A percentile compares a stretch with the other conserved stretches of the same genome.
Evolutionary conservation across 345 rosid genomes (phyloP).

Genomic region (Anacardium occidentale): DNA sequence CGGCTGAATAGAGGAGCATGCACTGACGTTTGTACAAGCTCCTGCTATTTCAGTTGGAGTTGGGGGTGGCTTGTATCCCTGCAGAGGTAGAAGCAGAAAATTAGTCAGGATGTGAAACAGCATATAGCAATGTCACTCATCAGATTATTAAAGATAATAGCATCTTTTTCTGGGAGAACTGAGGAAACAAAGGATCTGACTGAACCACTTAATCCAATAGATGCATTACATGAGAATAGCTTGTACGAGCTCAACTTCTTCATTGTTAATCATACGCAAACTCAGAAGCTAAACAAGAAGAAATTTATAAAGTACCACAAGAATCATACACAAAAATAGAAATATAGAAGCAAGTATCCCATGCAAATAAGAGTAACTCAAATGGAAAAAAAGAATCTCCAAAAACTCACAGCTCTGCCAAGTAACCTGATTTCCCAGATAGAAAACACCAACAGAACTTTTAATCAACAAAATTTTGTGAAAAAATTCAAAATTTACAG

Average conservation of each 20-base stretch:
- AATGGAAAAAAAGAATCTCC: not conserved
- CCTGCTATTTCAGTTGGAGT: slow-evolving; percentile 44
- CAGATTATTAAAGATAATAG: not conserved
- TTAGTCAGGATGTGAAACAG: not conserved
- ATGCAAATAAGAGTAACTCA: not conserved
- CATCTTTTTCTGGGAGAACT: not conserved
- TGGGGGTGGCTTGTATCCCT: slow-evolving; percentile 77
- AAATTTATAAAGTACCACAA: not conserved
- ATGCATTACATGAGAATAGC: not conserved
- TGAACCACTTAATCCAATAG: not conserved
- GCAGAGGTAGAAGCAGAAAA: slow-evolving; percentile 21
- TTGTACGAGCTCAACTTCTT: not conserved
- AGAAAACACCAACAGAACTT: not conserved
- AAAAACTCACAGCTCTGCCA: not conserved
- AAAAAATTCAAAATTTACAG: not conserved
- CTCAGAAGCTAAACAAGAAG: not conserved
- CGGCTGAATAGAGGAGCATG: slow-evolving; percentile 72
- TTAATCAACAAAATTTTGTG: not conserved
- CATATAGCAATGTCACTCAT: not conserved
- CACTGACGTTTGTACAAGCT: slow-evolving; percentile 52
- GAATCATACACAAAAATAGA: not conserved
- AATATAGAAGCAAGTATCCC: not conserved
- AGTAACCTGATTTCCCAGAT: not conserved
- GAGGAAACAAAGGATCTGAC: not conserved
- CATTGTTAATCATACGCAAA: not conserved